These are phyloP conservation scores for Suillus occidentalis DNA, from an alignment of 768 basidiomycete species.

Conservation along the genomic window DNA sequence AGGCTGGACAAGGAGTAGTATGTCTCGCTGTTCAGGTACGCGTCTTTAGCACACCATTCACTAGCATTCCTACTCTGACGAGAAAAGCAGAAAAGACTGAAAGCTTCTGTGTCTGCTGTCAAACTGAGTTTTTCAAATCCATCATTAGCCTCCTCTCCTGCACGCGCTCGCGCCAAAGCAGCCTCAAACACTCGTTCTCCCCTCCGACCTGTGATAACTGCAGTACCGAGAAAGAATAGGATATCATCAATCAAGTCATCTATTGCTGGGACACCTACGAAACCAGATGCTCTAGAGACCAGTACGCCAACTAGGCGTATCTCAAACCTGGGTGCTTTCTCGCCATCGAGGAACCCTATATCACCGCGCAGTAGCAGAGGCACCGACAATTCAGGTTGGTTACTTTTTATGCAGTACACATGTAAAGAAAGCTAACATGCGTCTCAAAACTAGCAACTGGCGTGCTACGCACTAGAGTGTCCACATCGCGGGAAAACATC, in stretches of 20 bases:
- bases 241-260: conserved; percentile 19
- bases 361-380: background rate
- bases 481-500: background rate
- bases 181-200: conserved; percentile 5
- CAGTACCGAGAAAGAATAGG: background rate
- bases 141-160: conserved; percentile 13
- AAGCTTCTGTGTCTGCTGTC: background rate
- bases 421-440: background rate
- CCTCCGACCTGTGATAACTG: background rate
- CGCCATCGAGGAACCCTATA: conserved; percentile 4
- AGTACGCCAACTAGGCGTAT: background rate
- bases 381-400: background rate
- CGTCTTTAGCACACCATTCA: background rate
- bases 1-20: conserved; percentile 46
- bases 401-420: background rate
- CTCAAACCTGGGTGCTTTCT: conserved; percentile 8
- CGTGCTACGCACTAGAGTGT: background rate
- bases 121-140: conserved; percentile 10
- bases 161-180: conserved; percentile 8
- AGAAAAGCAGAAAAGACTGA: conserved; percentile 18
- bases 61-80: background rate
- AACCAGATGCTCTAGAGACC: background rate
- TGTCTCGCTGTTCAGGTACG: conserved; percentile 60
- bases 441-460: background rate
- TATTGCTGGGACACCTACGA: background rate